Evolutionary conservation across 2,329 filamentous ascomycete species (phyloP), one percentile per base, ranked within the genome.

Genomic region (Botryotinia narcissicola): DNA sequence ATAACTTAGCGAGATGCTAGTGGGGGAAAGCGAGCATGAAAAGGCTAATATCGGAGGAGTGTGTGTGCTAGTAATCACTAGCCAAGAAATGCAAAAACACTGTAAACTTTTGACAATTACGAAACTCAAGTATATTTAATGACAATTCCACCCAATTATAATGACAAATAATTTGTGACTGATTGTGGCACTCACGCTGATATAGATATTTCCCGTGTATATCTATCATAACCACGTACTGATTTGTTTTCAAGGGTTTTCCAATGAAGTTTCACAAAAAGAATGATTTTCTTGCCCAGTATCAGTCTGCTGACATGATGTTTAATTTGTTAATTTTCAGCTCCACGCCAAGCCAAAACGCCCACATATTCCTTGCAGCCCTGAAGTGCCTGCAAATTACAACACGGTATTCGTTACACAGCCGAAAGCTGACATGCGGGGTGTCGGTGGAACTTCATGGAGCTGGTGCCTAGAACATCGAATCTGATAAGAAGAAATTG

Each of bases 11-110:
- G 44, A 66, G 44, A 8, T n/a, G 3, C 2, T 25, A 25, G 20
- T 1, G 18, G 2, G 6, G 18, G 0, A 67, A 5, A 4, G 22
- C 25, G 14, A 25, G 4, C 3, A 20, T 22, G 8, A 4, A 12
- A 40, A 18, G 32, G 14, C 3, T 37, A 10, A 9, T n/a, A n/a
- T 9, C 1, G n/a, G 51, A 54, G 51, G 25, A 18, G 9, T 48
- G 3, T 22, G 51, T 29, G 14, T 29, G 29, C 51, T 8, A 4
- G 14, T 37, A 61, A 40, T 7, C 2, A 40, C 9, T 22, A 9
- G 25, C 25, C 9, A 29, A 25, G 14, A 42, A 7, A 61, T 20
- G 18, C 3, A 29, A 0, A 63, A 14, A 3, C 25, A 16, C 4
- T 35, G 8, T 32, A 18, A 3, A n/a, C 1, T 18, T 8, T 16